Conservation (phyloP, 2,329 filamentous ascomycete genomes). For the Coniochaeta sp. region DNA sequence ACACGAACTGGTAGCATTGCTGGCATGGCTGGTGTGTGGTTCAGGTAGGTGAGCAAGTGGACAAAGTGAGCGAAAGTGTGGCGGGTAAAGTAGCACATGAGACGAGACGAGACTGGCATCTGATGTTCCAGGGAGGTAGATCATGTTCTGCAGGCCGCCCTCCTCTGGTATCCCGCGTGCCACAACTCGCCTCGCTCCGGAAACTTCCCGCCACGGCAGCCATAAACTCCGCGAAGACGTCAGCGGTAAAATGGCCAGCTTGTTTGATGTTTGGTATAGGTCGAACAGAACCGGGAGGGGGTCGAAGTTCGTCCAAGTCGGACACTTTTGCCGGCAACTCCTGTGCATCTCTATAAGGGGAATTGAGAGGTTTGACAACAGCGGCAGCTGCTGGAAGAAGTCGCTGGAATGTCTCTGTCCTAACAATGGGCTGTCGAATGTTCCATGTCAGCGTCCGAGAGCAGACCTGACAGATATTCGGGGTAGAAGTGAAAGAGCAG, state of each 20-base stretch:
- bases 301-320: not conserved
- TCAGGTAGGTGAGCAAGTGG: not conserved
- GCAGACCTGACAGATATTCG: not conserved
- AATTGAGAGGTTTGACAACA: not conserved
- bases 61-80: not conserved
- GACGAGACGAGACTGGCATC: conserved; percentile 7
- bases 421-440: not conserved
- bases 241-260: conserved; percentile 6
- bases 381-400: not conserved
- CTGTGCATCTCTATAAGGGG: not conserved
- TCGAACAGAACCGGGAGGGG: conserved; percentile 1
- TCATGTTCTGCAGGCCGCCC: conserved; percentile 8
- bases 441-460: not conserved
- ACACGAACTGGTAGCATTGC: not conserved
- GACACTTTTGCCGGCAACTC: conserved; percentile 6
- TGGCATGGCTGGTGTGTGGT: conserved; percentile 9
- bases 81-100: conserved; percentile 14
- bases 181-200: not conserved
- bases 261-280: conserved; percentile 10
- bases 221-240: not conserved
- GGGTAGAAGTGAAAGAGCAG: not conserved
- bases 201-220: not conserved
- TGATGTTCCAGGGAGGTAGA: conserved; percentile 16
- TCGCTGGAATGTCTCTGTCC: not conserved
- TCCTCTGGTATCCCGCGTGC: not conserved